Percentiles rank a stretch among this genome's conserved stretches.
phyloP scores from a whole-genome alignment of 495 filamentous ascomycete genomes.

The Aspergillus sclerotioniger region DNA sequence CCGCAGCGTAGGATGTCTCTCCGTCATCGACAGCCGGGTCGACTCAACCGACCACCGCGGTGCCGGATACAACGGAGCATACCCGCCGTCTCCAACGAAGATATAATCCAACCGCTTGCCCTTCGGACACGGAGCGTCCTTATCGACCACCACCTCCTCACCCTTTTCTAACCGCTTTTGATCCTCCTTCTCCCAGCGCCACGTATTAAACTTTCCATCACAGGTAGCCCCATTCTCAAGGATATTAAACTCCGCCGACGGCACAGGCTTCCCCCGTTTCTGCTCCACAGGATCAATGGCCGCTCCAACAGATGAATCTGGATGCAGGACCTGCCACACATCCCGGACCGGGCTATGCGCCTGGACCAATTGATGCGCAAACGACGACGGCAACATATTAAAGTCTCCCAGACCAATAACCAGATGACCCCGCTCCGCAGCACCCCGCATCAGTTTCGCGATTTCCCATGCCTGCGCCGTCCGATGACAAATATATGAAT shows the following conservation, averaged over 20 bases:
- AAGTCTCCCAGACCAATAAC: constrained; percentile 89
- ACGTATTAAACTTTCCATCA: constrained; percentile 83
- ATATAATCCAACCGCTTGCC: constrained; percentile 96
- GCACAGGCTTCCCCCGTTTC: constrained; percentile 46
- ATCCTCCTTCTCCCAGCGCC: constrained; percentile 76
- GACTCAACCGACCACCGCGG: constrained; percentile 64
- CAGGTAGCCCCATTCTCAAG: constrained; percentile 81
- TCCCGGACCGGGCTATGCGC: constrained; percentile 77
- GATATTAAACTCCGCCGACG: constrained; percentile 74
- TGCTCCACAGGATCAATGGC: constrained; percentile 62
- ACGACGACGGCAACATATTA: constrained; percentile 86
- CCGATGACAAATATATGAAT: constrained; percentile 86
- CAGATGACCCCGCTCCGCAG: constrained; percentile 78
- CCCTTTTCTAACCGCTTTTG: constrained; percentile 60
- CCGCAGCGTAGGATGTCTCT: constrained; percentile 72
- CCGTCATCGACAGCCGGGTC: constrained; percentile 74
- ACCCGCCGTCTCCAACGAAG: constrained; percentile 60
- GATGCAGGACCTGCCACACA: constrained; percentile 76
- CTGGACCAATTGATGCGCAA: constrained; percentile 81
- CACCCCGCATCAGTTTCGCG: constrained; percentile 81
- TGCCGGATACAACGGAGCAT: constrained; percentile 30
- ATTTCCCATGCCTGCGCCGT: constrained; percentile 98
- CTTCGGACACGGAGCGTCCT: constrained; percentile 60
- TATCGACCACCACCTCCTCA: constrained; percentile 52
- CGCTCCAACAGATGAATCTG: constrained; percentile 72